Evolutionary conservation across 2,329 filamentous ascomycete species (phyloP).

Genomic region (Aspergillus amoenus): DNA sequence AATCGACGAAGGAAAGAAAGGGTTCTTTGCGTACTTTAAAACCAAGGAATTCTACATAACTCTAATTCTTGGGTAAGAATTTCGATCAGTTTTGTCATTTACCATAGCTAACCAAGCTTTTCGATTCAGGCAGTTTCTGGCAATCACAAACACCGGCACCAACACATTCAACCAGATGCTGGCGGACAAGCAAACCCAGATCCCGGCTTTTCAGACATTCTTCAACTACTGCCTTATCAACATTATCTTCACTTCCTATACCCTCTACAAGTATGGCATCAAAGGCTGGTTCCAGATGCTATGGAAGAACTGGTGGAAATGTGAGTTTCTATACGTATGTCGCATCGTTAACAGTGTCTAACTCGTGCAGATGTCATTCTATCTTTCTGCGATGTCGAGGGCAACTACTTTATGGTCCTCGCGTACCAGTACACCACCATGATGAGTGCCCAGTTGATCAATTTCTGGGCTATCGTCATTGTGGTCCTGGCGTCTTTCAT

Average conservation of each 20-base stretch:
- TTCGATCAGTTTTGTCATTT: not conserved
- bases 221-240: constrained; percentile 91
- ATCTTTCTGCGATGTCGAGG: constrained; percentile 89
- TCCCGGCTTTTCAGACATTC: constrained; percentile 92
- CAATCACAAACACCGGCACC: constrained; percentile 86
- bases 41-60: constrained; percentile 88
- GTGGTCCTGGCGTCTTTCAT: constrained; percentile 83
- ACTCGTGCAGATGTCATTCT: constrained; percentile 69
- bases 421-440: constrained; percentile 93
- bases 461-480: constrained; percentile 97
- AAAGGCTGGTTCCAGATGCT: constrained; percentile 67
- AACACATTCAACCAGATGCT: constrained; percentile 88
- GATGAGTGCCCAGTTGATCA: constrained; percentile 89
- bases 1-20: constrained; percentile 45
- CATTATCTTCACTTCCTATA: constrained; percentile 76
- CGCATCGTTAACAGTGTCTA: not conserved
- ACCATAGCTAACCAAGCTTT: constrained; percentile 6
- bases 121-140: constrained; percentile 66
- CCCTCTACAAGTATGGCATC: constrained; percentile 75
- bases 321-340: constrained; percentile 30
- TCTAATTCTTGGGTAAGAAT: constrained; percentile 66
- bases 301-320: constrained; percentile 80
- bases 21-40: constrained; percentile 68
- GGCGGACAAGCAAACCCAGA: constrained; percentile 65
- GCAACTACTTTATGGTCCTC: constrained; percentile 96